Conservation (phyloP, 1,284 basidiomycete species). For the Sanguinoderma infundibulare region DNA sequence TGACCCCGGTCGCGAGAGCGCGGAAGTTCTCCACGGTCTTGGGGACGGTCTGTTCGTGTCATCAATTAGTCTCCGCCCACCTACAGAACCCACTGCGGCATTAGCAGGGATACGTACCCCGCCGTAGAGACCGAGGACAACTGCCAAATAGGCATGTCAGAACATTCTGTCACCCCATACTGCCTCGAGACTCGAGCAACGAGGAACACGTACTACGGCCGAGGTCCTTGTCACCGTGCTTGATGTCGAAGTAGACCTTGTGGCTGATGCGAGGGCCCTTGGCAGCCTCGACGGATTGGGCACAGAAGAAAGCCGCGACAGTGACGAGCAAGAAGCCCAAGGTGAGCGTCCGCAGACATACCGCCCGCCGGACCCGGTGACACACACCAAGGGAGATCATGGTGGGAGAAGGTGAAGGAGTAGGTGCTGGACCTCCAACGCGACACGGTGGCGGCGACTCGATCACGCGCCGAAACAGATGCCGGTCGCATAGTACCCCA, state of each 20-base stretch:
- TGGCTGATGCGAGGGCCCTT: slow-evolving; percentile 87
- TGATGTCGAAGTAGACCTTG: slow-evolving; percentile 94
- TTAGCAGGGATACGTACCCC: slow-evolving; percentile 46
- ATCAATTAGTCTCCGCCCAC: neutral
- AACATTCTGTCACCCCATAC: slow-evolving; percentile 6
- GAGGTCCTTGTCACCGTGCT: slow-evolving; percentile 83
- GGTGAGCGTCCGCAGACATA: too few relatives aligned
- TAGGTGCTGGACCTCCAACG: slow-evolving; percentile 5
- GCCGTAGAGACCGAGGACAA: slow-evolving; percentile 87
- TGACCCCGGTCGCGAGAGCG: slow-evolving; percentile 72
- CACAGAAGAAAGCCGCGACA: slow-evolving; percentile 71
- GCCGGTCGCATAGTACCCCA: neutral
- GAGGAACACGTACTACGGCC: slow-evolving; percentile 70
- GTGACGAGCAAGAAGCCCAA: slow-evolving; percentile 67
- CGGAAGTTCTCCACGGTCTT: slow-evolving; percentile 78
- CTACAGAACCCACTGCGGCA: neutral
- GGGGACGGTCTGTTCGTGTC: slow-evolving; percentile 71
- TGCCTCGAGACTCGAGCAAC: slow-evolving; percentile 4
- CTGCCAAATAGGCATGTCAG: slow-evolving; percentile 40
- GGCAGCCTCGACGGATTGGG: slow-evolving; percentile 69
- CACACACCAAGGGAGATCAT: slow-evolving; percentile 64
- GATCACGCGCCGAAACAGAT: slow-evolving; percentile 7
- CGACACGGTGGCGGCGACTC: slow-evolving; percentile 22
- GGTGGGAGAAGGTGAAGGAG: slow-evolving; percentile 22
- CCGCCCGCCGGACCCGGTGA: too few relatives aligned